These are phyloP conservation scores for Cladosporium austrohemisphaericum DNA, from an alignment of 2,329 filamentous ascomycete species.

Conservation along the genomic window DNA sequence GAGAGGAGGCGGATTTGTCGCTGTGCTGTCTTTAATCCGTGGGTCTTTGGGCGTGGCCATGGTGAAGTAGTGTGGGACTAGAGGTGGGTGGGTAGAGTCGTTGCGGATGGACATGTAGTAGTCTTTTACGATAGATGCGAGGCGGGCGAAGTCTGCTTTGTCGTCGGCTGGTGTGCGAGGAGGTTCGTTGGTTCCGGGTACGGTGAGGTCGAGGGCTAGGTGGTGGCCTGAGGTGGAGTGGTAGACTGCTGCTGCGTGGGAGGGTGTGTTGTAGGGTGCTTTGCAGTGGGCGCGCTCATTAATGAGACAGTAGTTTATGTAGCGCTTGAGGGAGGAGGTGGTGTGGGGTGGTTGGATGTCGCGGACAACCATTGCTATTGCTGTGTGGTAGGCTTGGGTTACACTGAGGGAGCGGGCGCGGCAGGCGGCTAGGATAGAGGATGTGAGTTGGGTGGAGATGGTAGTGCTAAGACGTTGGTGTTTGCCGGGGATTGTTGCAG, in stretches of 20 bases:
- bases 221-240: conserved; percentile 8
- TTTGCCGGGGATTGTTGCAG: neutral
- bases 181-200: neutral
- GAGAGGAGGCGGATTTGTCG: neutral
- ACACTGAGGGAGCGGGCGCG: conserved; percentile 7
- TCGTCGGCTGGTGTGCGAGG: neutral
- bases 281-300: conserved; percentile 10
- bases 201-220: conserved; percentile 5
- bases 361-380: conserved; percentile 9
- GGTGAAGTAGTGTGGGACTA: conserved; percentile 13
- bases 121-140: conserved; percentile 3
- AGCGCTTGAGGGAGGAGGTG: neutral
- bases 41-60: conserved; percentile 10
- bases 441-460: neutral
- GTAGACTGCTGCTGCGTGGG: conserved; percentile 14
- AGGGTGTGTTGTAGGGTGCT: conserved; percentile 1
- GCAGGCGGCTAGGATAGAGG: conserved; percentile 2
- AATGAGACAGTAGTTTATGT: conserved; percentile 13
- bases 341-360: neutral
- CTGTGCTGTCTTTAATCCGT: conserved; percentile 1
- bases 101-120: conserved; percentile 7
- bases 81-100: conserved; percentile 3
- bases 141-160: conserved; percentile 8
- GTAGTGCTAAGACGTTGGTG: conserved; percentile 5
- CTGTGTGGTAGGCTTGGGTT: conserved; percentile 12